phyloP scores from a whole-genome alignment of 345 rosid species.

The Gossypium australe region DNA sequence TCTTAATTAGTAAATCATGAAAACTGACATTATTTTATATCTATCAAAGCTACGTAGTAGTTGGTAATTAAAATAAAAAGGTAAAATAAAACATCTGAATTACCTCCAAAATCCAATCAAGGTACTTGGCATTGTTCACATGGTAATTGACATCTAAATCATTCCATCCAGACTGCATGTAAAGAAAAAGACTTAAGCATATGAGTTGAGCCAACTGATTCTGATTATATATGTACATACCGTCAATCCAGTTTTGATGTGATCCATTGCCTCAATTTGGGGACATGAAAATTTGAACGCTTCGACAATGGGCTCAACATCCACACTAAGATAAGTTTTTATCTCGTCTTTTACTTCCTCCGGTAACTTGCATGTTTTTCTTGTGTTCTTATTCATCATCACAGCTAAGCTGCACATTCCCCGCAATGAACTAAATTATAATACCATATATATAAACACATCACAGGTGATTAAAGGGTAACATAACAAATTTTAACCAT shows the following conservation, averaged over 20 bases:
- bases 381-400: neutral
- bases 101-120: conserved; percentile 12
- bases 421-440: neutral
- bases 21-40: neutral
- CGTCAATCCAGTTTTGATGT: neutral
- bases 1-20: neutral
- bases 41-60: neutral
- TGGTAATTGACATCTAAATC: conserved; percentile 2
- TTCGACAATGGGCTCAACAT: neutral
- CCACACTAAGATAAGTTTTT: neutral
- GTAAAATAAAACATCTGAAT: neutral
- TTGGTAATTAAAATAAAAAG: neutral
- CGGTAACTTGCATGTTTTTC: neutral
- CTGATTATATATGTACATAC: neutral
- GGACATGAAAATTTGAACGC: neutral
- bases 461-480: neutral
- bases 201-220: neutral
- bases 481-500: neutral
- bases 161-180: conserved; percentile 2
- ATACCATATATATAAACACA: neutral
- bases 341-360: conserved; percentile 1
- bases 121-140: conserved; percentile 5
- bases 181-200: neutral
- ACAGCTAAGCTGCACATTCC: neutral
- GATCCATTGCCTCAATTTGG: neutral